phyloP scores from a whole-genome alignment of 2,329 filamentous ascomycete species.

The Proliferodiscus dingleyae region DNA sequence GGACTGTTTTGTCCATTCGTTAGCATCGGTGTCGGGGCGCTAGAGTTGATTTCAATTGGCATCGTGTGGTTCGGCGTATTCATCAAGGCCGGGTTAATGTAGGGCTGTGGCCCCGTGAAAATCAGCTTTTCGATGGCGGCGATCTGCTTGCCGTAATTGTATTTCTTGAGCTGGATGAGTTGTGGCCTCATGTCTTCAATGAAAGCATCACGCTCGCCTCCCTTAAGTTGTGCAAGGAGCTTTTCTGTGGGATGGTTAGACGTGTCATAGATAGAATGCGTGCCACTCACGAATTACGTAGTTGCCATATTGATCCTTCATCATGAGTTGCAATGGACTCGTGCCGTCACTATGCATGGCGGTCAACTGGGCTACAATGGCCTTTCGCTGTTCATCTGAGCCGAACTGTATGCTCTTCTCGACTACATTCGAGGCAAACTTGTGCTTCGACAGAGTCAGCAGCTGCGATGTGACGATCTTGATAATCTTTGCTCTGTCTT shows the following conservation, averaged over 20 bases:
- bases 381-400: conserved; percentile 60
- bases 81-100: conserved; percentile 15
- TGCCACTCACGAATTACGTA: conserved; percentile 87
- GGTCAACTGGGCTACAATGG: conserved; percentile 62
- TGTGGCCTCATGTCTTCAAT: conserved; percentile 60
- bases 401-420: conserved; percentile 83
- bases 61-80: conserved; percentile 29
- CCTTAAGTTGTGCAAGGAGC: conserved; percentile 61
- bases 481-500: conserved; percentile 71
- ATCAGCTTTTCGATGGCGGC: conserved; percentile 57
- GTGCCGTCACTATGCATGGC: conserved; percentile 58
- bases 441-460: conserved; percentile 80
- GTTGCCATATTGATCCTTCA: conserved; percentile 90
- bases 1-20: conserved; percentile 67
- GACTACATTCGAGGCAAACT: conserved; percentile 95
- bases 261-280: background rate
- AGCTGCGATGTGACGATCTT: conserved; percentile 67
- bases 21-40: conserved; percentile 59
- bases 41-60: conserved; percentile 43
- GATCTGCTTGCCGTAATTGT: conserved; percentile 62
- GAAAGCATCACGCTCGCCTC: conserved; percentile 53
- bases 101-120: conserved; percentile 19
- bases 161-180: conserved; percentile 58
- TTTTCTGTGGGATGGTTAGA: conserved; percentile 58
- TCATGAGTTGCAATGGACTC: conserved; percentile 67